Base-by-base conservation (phyloP, 2,329 filamentous ascomycete genomes). In the Cadophora luteo-olivacea region DNA sequence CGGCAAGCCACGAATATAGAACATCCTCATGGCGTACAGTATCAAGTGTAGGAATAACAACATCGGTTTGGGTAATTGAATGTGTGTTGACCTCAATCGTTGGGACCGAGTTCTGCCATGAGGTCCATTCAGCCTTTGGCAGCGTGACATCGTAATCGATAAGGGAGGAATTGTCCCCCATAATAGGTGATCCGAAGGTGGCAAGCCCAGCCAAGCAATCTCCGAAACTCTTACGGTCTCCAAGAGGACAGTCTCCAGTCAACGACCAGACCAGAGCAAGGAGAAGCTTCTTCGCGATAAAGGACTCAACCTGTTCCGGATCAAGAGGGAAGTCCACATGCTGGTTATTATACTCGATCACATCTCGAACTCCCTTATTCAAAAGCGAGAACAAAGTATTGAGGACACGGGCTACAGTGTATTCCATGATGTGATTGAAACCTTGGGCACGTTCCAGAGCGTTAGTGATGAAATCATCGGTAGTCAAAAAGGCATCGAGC, bases 1-100 rank as follows among this genome's bases (percentile, higher is more conserved):
- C 96, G 19, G 97, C 96, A 55, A 99, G 88, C 96, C 96, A 99
- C 3, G 97, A 99, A 83, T 99, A 99, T 19, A 99, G 86, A n/a
- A 99, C 93, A 81, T 98, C 96, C 80, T 99, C 96, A 75, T 99
- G 96, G 36, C 96, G 93, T 55, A 99, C 92, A 33, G 97, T 99
- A 79, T 99, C 96, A 61, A 99, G 84, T 0, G 96, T 99, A 0
- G 96, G 97, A 77, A 99, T 99, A 70, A 99, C 96, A 51, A 98
- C 93, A 80, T 99, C 97, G 0, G 97, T 99, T 79, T 99, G 94
- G 0, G 93, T 97, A 77, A 99, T 91, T 5, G 95, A 97, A 80
- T 99, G 97, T 0, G 97, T 99, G 79, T 99, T 98, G 80, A 99
- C 92, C 79, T 99, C 97, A 67, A 99, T 91, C 12, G 88, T 91